phyloP scores from a whole-genome alignment of 352 stramenopile genomes.

The Globisporangium nagaii region DNA sequence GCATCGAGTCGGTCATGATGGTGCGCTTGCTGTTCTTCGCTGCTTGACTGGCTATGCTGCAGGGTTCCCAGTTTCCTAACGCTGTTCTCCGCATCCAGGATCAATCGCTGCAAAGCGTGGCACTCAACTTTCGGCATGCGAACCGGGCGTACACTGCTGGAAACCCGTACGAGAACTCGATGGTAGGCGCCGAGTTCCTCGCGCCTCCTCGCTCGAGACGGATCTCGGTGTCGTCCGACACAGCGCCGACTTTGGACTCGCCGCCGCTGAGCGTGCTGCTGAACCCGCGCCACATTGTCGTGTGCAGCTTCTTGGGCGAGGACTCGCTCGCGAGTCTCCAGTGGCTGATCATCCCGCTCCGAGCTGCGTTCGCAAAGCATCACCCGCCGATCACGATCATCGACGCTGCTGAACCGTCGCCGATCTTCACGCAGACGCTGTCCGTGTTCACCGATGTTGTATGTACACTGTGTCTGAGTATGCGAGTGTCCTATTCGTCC shows the following conservation, averaged over 20 bases:
- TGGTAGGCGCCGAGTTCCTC: conserved; percentile 17
- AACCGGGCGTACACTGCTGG: conserved; percentile 26
- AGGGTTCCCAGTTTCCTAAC: too few species aligned
- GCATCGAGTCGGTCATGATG: conserved; percentile 44
- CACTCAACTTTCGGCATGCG: conserved; percentile 33
- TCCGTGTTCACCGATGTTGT: conserved; percentile 64
- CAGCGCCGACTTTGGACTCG: conserved; percentile 26
- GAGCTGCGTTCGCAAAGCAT: conserved; percentile 34
- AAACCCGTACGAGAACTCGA: conserved; percentile 42
- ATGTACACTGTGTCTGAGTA: conserved; percentile 10
- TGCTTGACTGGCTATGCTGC: too few species aligned
- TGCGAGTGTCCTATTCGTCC: neutral
- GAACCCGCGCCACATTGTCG: conserved; percentile 63
- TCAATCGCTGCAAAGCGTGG: conserved; percentile 49
- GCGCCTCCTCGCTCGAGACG: conserved; percentile 8
- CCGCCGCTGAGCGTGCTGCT: conserved; percentile 58
- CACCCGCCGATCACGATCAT: conserved; percentile 80
- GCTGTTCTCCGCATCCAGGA: too few species aligned
- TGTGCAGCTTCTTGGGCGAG: conserved; percentile 82
- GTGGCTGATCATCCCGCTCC: conserved; percentile 71
- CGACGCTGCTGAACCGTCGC: conserved; percentile 54
- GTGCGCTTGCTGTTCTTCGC: conserved; percentile 8
- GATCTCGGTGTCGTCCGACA: conserved; percentile 20
- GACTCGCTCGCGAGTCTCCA: conserved; percentile 67
- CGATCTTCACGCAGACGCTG: conserved; percentile 41